Conservation (phyloP, 768 basidiomycete species). For the Tephrocybe sp. region DNA sequence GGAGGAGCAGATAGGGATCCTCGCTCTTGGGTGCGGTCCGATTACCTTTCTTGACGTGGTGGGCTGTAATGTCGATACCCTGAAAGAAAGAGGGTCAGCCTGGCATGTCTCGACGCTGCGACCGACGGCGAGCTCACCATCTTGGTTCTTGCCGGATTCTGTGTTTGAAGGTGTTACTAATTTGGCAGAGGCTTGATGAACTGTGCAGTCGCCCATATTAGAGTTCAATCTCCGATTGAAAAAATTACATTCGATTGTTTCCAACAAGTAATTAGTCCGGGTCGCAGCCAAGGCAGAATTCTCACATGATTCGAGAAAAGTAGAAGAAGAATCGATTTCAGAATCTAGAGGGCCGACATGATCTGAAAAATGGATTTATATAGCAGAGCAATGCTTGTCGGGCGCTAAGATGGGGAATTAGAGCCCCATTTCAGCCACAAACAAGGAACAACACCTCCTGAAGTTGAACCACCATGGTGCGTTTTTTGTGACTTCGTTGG, state of each 20-base stretch:
- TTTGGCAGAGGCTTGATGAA: slow-evolving; percentile 54
- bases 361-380: too few species aligned
- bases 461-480: slow-evolving; percentile 71
- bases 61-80: slow-evolving; percentile 95
- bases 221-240: slow-evolving; percentile 44
- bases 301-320: too few species aligned
- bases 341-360: too few species aligned
- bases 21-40: slow-evolving; percentile 96
- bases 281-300: not conserved
- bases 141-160: slow-evolving; percentile 62
- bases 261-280: too few species aligned
- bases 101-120: slow-evolving; percentile 18
- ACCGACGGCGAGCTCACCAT: slow-evolving; percentile 70
- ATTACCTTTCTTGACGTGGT: slow-evolving; percentile 98
- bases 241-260: too few species aligned
- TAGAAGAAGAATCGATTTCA: too few species aligned
- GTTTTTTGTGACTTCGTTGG: slow-evolving; percentile 26
- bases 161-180: slow-evolving; percentile 48
- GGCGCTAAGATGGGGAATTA: slow-evolving; percentile 18
- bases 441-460: slow-evolving; percentile 44
- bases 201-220: slow-evolving; percentile 55
- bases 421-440: slow-evolving; percentile 25
- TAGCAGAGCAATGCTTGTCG: too few species aligned
- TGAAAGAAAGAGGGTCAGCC: slow-evolving; percentile 27
- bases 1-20: slow-evolving; percentile 97